Base-by-base conservation (phyloP, 805 yeast species). In the Yarrowia divulgata region DNA sequence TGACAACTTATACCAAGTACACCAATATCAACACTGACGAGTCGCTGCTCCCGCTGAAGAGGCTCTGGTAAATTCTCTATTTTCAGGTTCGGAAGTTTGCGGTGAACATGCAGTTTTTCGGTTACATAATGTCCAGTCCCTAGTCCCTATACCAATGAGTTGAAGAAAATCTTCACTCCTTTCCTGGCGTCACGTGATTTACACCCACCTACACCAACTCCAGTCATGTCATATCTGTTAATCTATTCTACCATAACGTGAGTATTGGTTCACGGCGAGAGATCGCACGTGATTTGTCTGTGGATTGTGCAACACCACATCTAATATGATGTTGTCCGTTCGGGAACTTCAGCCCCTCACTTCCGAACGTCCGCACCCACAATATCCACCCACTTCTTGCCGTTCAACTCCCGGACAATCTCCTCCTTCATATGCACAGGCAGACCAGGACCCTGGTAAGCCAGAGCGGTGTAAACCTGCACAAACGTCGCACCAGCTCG, bases 401-500 rank as follows among this genome's bases (percentile, higher is more conserved):
- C 94, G 75, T 89, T 93, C 75, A 94, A 82, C 77, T 89, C 88
- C 9, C 77, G 77, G 18, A 85, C 81, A 60, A 89, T 80, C 74
- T 87, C 91, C 70, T 84, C 84, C 71, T 87, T 86, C 71, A 90
- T 81, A 73, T 84, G 82, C 67, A 85, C 81, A 10, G 89, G 90
- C 67, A 91, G 81, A 2, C 97, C 97, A 0, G 98, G 97, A 0
- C 98, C 98, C 76, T 87, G 87, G 82, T 91, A 94, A 0, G 97
- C 97, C 78, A 91, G 91, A 1, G 96, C 87, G 2, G 98, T 93
- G 81, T 93, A 92, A 68, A 93, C 78, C 79, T 94, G 90, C 62
- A 94, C 87, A 77, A 88, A 90, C n/a, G 90, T 84, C 14, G 98
- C 98, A 70, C 98, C 98, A 0, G 97, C 97, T 75, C 86, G 87